Percentiles rank a stretch among this genome's conserved stretches.
Conservation (phyloP, 2,329 filamentous ascomycete genomes). For the Colletotrichum tofieldiae region DNA sequence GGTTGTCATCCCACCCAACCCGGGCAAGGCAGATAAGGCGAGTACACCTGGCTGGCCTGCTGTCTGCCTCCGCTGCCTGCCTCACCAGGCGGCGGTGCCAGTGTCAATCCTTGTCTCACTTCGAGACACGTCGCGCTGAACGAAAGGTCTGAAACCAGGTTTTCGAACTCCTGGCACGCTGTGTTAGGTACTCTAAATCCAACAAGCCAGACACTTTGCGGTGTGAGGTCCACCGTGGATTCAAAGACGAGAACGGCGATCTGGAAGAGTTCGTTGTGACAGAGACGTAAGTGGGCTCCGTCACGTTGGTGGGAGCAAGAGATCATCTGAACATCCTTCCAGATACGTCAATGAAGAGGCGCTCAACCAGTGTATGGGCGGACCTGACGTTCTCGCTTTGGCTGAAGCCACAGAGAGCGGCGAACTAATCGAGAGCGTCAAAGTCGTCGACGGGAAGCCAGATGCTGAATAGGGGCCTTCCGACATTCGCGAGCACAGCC, state of each 20-base stretch:
- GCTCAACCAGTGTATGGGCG: slow-evolving; percentile 45
- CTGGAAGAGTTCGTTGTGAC: slow-evolving; percentile 47
- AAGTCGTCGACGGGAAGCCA: slow-evolving; percentile 17
- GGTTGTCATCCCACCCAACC: slow-evolving; percentile 49
- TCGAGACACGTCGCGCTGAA: slow-evolving; percentile 11
- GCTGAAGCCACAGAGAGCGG: slow-evolving; percentile 43
- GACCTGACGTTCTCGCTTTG: slow-evolving; percentile 44
- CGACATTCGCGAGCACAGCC: slow-evolving; percentile 2
- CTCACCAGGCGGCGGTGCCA: slow-evolving; percentile 5
- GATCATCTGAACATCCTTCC: slow-evolving; percentile 17
- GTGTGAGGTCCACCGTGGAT: slow-evolving; percentile 48
- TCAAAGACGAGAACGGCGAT: slow-evolving; percentile 45
- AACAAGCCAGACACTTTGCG: slow-evolving; percentile 48
- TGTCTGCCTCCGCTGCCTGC: slow-evolving; percentile 10
- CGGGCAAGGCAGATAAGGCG: slow-evolving; percentile 47
- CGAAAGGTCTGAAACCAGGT: slow-evolving; percentile 43
- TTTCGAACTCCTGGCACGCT: slow-evolving; percentile 46
- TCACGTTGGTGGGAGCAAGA: slow-evolving; percentile 1
- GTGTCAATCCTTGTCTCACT: slow-evolving; percentile 12
- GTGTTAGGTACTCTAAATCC: slow-evolving; percentile 45
- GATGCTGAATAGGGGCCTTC: slow-evolving; percentile 15
- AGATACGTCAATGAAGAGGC: slow-evolving; percentile 48
- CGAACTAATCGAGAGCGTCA: slow-evolving; percentile 17
- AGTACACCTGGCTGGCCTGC: slow-evolving; percentile 9
- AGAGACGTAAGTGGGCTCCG: slow-evolving; percentile 46